These are phyloP conservation scores for Exophiala dermatitidis DNA, from an alignment of 2,329 filamentous ascomycete genomes.

Conservation along the genomic window DNA sequence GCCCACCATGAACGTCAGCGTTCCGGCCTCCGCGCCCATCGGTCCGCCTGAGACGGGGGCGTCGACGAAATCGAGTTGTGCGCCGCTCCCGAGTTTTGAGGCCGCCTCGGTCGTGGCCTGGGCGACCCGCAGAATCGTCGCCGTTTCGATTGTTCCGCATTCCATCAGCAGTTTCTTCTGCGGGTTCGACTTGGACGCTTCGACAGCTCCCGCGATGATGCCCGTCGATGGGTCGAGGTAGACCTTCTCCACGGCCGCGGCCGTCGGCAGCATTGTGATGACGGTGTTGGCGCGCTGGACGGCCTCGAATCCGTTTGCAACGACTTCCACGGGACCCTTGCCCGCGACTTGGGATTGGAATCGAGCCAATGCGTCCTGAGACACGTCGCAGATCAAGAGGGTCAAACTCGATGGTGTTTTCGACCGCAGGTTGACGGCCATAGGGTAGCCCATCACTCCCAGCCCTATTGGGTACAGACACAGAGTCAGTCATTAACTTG, in stretches of 20 bases:
- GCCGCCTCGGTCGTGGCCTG: slow-evolving; percentile 28
- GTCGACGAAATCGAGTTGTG: slow-evolving; percentile 44
- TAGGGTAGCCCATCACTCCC: slow-evolving; percentile 39
- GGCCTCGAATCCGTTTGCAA: slow-evolving; percentile 36
- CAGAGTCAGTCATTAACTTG: neutral
- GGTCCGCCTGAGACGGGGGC: slow-evolving; percentile 49
- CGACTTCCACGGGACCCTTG: slow-evolving; percentile 33
- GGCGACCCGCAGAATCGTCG: slow-evolving; percentile 42
- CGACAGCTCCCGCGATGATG: slow-evolving; percentile 28
- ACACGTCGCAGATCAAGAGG: slow-evolving; percentile 37
- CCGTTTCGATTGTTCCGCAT: slow-evolving; percentile 51
- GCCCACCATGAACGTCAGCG: slow-evolving; percentile 51
- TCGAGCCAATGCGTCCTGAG: slow-evolving; percentile 31
- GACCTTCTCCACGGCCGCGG: slow-evolving; percentile 45
- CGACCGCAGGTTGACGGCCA: slow-evolving; percentile 37
- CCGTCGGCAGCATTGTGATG: slow-evolving; percentile 50
- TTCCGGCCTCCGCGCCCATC: slow-evolving; percentile 46
- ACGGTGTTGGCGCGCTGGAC: slow-evolving; percentile 41
- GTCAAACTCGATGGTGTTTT: slow-evolving; percentile 31
- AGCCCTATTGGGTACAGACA: slow-evolving; percentile 27
- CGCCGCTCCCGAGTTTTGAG: slow-evolving; percentile 9
- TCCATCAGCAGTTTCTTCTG: slow-evolving; percentile 46
- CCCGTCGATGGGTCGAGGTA: slow-evolving; percentile 43
- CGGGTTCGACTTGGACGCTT: slow-evolving; percentile 35
- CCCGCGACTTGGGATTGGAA: slow-evolving; percentile 35